Base-by-base conservation (phyloP, 148 eudicot genomes). In the Rhododendron ovatum region DNA sequence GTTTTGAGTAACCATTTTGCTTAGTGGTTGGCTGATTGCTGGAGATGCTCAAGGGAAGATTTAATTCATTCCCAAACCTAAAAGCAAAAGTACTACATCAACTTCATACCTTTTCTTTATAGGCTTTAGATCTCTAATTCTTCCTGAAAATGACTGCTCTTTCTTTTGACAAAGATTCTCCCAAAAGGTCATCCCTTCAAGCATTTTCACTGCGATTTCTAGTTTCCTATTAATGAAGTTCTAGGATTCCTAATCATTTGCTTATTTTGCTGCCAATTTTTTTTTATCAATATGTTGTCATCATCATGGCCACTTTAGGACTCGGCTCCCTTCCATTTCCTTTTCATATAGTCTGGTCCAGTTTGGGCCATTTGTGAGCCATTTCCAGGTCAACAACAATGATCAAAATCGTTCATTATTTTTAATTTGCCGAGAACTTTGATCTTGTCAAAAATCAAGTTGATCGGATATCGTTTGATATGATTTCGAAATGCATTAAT, bases 81-180 rank as follows among this genome's bases (percentile, higher is more conserved):
- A 65, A 65, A 45, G 76, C 20, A 4, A 45, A 67, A 83, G 57
- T 18, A 33, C n/a, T 51, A 20, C 24, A 5, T 45, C 12, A 17
- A 50, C 28, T 26, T 8, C 8, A 7, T 7, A 6, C 57, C 75
- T 67, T 69, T 69, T 8, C 30, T 28, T 69, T 69, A 30, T 28
- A 11, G 13, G 78, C 57, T 83, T 83, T 67, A 28, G 77, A 45
- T 67, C 41, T 83, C 17, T 24, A 48, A 83, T 69, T 45, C 14
- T 69, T 15, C 22, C 41, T 45, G 0, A 3, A 3, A 63, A 35
- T 13, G 22, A 37, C 12, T 15, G n/a, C 37, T 3, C n/a, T 17
- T 47, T 47, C 78, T 83, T 83, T 83, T 45, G n/a, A 83, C 33
- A 65, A 67, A 80, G 85, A 83, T 67, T 65, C 85, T 69, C 85